Evolutionary conservation across 2,329 filamentous ascomycete species (phyloP), one percentile per base, ranked within the genome.

Genomic region (Colletotrichum chrysophilum): DNA sequence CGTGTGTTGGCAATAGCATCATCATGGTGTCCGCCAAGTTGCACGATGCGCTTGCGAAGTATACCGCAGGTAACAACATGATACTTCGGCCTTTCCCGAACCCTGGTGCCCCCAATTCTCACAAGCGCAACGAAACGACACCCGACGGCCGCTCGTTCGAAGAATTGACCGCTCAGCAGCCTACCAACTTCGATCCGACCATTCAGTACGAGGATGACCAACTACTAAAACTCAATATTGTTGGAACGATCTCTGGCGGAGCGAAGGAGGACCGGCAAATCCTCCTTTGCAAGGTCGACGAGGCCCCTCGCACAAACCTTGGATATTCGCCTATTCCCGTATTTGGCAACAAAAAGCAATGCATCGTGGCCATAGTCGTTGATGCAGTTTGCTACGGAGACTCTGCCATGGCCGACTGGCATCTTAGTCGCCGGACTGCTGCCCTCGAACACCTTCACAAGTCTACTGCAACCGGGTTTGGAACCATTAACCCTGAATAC

Each of bases 401-500:
- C 1, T 48, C 38, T 0, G 38, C 3, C 38, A 0, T 0, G 3
- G 38, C 38, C 18, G 38, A 48, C 38, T 48, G 1, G 0, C 5
- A 48, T 7, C 0, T 48, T 12, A 1, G 38, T 5, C 38, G 18
- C 38, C 38, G 38, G 9, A 2, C 18, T 48, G 38, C 38, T 4
- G 18, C 1, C 1, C 38, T 48, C 38, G 1, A 48, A 48, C 18
- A 48, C 38, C 38, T 48, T 48, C 3, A 48, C 38, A 43, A 18
- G 38, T 43, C 36, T 43, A 43, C 36, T 43, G 16, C 8, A n/a
- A 43, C 38, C 5, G 38, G 18, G 3, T 5, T n/a, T n/a, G 38
- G 18, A 2, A 43, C 38, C 18, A 43, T 43, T n/a, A 43, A 43
- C 2, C 38, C 38, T 6, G 9, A 6, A 5, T 43, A 43, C 9